These are phyloP conservation scores for Globisporangium polare DNA, from an alignment of 352 stramenopile species.

Conservation along the genomic window DNA sequence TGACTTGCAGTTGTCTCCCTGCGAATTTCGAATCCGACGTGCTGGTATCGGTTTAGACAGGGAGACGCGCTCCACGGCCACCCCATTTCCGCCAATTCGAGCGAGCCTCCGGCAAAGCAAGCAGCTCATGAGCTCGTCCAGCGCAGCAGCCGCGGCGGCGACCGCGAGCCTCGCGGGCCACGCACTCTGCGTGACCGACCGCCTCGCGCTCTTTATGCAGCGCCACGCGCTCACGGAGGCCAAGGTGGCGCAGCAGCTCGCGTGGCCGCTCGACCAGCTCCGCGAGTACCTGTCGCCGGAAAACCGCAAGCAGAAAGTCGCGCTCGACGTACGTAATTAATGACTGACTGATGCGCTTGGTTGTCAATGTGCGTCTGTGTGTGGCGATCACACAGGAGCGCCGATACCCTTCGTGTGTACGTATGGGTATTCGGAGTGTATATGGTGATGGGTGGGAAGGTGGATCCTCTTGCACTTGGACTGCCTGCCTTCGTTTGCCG, in stretches of 20 bases:
- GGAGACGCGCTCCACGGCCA: constrained; percentile 1
- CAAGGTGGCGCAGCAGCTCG: constrained; percentile 44
- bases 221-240: constrained; percentile 42
- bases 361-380: not conserved
- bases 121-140: constrained; percentile 11
- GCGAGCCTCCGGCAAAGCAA: constrained; percentile 2
- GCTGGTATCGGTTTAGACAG: not conserved
- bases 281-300: constrained; percentile 50
- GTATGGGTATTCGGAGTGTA: not conserved
- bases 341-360: not conserved
- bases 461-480: not conserved
- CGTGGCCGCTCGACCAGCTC: constrained; percentile 50
- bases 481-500: not conserved
- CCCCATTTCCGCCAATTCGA: not conserved
- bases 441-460: not conserved
- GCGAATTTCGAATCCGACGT: constrained; percentile 12
- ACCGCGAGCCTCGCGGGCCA: constrained; percentile 14
- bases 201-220: constrained; percentile 59
- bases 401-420: not conserved
- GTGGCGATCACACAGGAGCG: not conserved
- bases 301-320: constrained; percentile 34
- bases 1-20: constrained; percentile 7
- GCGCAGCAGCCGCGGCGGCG: constrained; percentile 24
- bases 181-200: constrained; percentile 34
- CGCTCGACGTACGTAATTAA: constrained; percentile 12